Conservation (phyloP, 2,329 filamentous ascomycete genomes). For the Xylaria sp. region DNA sequence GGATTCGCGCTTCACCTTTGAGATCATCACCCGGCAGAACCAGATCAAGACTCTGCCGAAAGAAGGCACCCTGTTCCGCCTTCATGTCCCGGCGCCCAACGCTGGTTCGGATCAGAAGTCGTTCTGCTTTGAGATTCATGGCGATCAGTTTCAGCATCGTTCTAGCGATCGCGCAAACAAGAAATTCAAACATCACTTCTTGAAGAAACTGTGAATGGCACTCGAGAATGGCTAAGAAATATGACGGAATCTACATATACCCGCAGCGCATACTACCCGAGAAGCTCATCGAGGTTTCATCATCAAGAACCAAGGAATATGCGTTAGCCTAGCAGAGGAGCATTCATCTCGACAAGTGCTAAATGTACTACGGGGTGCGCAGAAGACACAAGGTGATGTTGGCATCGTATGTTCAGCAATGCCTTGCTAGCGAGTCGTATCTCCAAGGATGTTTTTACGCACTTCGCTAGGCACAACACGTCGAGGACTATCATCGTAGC, state of each 20-base stretch:
- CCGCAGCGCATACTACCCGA: neutral
- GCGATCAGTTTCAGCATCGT: constrained; percentile 85
- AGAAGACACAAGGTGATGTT: neutral
- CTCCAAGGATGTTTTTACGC: neutral
- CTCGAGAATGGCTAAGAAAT: neutral
- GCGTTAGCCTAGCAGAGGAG: constrained; percentile 4
- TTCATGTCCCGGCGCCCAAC: constrained; percentile 68
- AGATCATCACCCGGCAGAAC: constrained; percentile 79
- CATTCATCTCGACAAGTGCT: neutral
- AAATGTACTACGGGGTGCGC: neutral
- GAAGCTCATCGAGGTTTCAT: neutral
- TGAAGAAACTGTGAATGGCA: constrained; percentile 70
- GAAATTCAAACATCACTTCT: constrained; percentile 89
- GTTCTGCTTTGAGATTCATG: constrained; percentile 85
- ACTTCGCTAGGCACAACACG: neutral
- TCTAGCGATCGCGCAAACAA: constrained; percentile 87
- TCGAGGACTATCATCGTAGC: neutral
- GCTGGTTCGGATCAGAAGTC: constrained; percentile 30
- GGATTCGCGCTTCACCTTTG: constrained; percentile 87
- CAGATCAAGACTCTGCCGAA: constrained; percentile 85
- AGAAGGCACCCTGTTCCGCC: constrained; percentile 85
- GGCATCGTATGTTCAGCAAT: neutral
- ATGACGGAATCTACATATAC: neutral
- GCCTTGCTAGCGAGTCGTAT: neutral
- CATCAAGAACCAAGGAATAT: no score